Base-by-base conservation (phyloP, 1,139 yeast species). In the Magnusiomyces fungicola region DNA sequence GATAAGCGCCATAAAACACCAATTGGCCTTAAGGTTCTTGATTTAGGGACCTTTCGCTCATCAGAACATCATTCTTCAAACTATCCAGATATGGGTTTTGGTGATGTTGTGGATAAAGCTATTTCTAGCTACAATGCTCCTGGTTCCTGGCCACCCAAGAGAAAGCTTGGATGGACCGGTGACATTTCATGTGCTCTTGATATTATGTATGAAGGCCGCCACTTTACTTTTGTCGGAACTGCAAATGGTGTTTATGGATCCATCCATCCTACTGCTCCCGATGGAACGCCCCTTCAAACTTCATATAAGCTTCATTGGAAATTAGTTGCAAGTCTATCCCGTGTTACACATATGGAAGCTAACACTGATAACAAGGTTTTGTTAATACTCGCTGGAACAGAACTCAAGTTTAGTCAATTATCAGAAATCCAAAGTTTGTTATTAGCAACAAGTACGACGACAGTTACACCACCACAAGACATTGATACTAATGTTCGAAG, bases 261-360 rank as follows among this genome's bases (percentile, higher is more conserved):
- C 30, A 46, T 40, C 12, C 45, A 46, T 18, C 41, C 37, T 19
- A 22, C 46, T 1, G 18, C 40, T n/a, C 46, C 45, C 1, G 23
- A 21, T n/a, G 37, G 44, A 41, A 30, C 18, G 6, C 22, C n/a
- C 2, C n/a, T 12, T 19, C 49, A 48, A 4, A 14, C 23, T 4
- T 34, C 38, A 27, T 34, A 34, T n/a, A 23, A 34, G 19, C 32
- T 48, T 22, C 34, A 43, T 19, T 51, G 53, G 53, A 45, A 46
- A 14, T 29, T 33, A 3, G 34, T 48, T 29, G 48, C 36, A 2
- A 30, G 34, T 4, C 29, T 43, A 12, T 46, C 45, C 10, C 21
- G 37, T 1, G 51, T 51, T 14, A 38, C 43, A 16, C 48, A 44
- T 30, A 48, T 51, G 3, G 51, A 51, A 32, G 51, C 50, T 3